Evolutionary conservation across 805 yeast genomes (phyloP), one percentile per base, ranked within the genome.

Genomic region (Yarrowia sp.): DNA sequence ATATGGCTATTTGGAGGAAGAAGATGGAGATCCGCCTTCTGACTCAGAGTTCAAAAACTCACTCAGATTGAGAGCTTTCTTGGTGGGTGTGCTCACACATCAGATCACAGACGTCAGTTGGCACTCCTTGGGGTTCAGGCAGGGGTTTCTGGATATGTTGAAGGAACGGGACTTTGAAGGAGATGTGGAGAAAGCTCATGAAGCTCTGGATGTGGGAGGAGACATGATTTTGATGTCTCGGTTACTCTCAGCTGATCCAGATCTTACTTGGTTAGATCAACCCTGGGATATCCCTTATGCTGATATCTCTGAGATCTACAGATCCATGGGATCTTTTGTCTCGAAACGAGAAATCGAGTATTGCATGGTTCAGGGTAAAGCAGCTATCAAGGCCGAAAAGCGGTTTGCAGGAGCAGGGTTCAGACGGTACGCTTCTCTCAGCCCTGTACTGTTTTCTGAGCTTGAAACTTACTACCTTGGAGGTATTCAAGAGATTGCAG

Each of bases 91-190:
- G 0, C 78, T 85, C 65, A 75, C 85, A 1, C 91, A 87, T 71
- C 90, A 87, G 68, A 77, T 86, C 0, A 79, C 86, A 3, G 91
- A 87, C 68, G 81, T 85, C 0, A 78, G 86, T 31, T 87, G 91
- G 91, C 92, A 87, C 71, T 85, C 89, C 0, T 71, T 85, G 6
- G 77, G 83, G 2, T 72, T 84, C 36, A 73, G 78, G 13, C 81
- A 84, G 66, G 91, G 92, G 0, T 69, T 87, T n/a, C 72, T 87
- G 41, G 72, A 77, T 42, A 80, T 80, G 69, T 68, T 86, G 65
- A 77, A 85, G 0, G 77, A 76, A 28, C 72, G 80, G 36, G 91
- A 87, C 66, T 87, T 86, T 70, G 78, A 74, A 65, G 87, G 85
- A 0, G 80, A 81, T 66, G 69, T 71, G 14, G 73, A 76, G 1